phyloP scores from a whole-genome alignment of 345 rosid species.

The Syzygium aromaticum region DNA sequence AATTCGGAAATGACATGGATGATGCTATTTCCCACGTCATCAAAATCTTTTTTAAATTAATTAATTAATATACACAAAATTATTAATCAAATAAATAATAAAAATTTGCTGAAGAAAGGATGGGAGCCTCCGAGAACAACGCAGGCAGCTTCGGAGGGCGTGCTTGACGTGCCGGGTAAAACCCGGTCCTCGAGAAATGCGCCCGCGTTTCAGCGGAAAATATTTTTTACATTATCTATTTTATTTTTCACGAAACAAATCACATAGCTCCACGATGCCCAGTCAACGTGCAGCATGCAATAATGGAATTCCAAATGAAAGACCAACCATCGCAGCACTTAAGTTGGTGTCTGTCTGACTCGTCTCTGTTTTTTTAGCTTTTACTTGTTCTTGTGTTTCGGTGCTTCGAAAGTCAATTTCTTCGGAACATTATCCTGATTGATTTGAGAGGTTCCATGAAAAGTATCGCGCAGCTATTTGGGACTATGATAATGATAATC shows the following conservation, averaged over 20 bases:
- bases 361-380: background rate
- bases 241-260: too few relatives aligned
- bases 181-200: too few relatives aligned
- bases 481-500: background rate
- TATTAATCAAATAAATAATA: too few relatives aligned
- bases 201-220: too few relatives aligned
- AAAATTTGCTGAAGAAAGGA: too few relatives aligned
- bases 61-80: too few relatives aligned
- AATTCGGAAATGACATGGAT: background rate
- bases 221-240: too few relatives aligned
- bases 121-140: too few relatives aligned
- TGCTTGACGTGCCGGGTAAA: too few relatives aligned
- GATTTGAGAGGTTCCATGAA: background rate
- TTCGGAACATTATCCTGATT: background rate
- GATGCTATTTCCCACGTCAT: background rate
- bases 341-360: background rate
- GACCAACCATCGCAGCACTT: background rate
- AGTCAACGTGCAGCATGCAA: background rate
- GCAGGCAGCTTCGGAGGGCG: too few relatives aligned
- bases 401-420: background rate
- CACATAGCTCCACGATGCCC: too few relatives aligned
- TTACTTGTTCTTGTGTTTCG: background rate
- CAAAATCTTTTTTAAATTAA: background rate
- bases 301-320: background rate
- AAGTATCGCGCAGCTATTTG: background rate